These are phyloP conservation scores for Phalaenopsis equestris DNA, from an alignment of 106 monocot species.

Conservation along the genomic window DNA sequence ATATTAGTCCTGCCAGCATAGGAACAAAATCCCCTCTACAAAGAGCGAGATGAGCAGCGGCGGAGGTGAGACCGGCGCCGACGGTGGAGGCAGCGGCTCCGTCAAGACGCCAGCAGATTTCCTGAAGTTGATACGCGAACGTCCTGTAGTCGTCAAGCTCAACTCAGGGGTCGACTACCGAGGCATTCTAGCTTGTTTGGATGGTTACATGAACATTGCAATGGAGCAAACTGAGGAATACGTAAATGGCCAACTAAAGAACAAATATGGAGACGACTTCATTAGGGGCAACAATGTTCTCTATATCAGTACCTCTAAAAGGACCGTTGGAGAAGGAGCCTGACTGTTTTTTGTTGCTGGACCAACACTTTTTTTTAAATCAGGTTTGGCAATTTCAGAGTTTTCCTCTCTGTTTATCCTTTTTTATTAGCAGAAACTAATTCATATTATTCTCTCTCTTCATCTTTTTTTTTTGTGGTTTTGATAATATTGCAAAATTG, in stretches of 20 bases:
- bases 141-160: conserved; percentile 95
- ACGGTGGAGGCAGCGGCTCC: conserved; percentile 50
- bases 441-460: background rate
- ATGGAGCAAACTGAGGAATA: conserved; percentile 99
- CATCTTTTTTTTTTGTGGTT: background rate
- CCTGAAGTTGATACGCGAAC: conserved; percentile 87
- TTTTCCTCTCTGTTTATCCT: conserved; percentile 21
- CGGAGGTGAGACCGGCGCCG: conserved; percentile 18
- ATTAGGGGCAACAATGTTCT: conserved; percentile 99
- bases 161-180: conserved; percentile 97
- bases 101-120: conserved; percentile 92
- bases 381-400: background rate
- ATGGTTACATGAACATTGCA: conserved; percentile 99
- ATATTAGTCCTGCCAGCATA: background rate
- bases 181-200: conserved; percentile 95
- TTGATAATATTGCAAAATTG: background rate
- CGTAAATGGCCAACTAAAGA: conserved; percentile 93
- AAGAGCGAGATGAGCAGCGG: conserved; percentile 26
- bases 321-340: conserved; percentile 48
- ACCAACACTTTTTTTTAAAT: background rate
- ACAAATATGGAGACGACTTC: conserved; percentile 98
- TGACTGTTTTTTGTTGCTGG: background rate
- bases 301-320: conserved; percentile 86
- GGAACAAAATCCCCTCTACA: background rate
- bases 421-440: background rate